Evolutionary conservation across 2,329 filamentous ascomycete genomes (phyloP).

Genomic region (Aureobasidium lini): DNA sequence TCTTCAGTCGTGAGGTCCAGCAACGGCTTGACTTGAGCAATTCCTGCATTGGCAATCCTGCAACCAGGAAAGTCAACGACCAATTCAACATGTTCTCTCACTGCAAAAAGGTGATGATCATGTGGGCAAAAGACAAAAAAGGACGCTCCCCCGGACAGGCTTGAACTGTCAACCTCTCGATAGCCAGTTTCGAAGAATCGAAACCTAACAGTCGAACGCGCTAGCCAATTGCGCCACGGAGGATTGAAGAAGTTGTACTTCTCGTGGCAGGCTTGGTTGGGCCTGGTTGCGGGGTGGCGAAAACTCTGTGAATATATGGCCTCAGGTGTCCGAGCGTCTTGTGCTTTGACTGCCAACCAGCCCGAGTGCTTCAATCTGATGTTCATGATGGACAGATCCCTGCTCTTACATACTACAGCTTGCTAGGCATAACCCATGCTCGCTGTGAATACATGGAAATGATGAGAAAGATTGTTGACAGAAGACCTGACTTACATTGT

Average conservation of each 20-base stretch:
- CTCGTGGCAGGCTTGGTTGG: not conserved
- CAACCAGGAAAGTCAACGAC: not conserved
- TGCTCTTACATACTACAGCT: too few relatives aligned
- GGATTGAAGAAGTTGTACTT: not conserved
- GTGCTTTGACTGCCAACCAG: too few relatives aligned
- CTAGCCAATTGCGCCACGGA: slow-evolving; percentile 15
- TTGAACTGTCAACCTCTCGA: slow-evolving; percentile 15
- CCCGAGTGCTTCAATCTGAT: not conserved
- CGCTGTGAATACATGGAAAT: too few relatives aligned
- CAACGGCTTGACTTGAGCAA: slow-evolving; percentile 49
- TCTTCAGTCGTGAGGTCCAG: slow-evolving; percentile 53
- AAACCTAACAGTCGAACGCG: slow-evolving; percentile 15
- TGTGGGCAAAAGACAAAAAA: not conserved
- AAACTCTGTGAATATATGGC: not conserved
- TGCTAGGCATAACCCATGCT: too few relatives aligned
- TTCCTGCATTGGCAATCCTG: slow-evolving; percentile 56
- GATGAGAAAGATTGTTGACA: not conserved
- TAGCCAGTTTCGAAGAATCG: not conserved
- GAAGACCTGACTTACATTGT: slow-evolving; percentile 33
- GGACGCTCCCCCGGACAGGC: slow-evolving; percentile 7
- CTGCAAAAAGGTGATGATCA: not conserved
- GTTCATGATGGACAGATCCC: too few relatives aligned
- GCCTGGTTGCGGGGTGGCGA: not conserved
- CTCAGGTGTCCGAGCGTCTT: too few relatives aligned
- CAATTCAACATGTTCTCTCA: not conserved